phyloP scores from a whole-genome alignment of 2,329 filamentous ascomycete genomes.

The Madurella fahalii region DNA sequence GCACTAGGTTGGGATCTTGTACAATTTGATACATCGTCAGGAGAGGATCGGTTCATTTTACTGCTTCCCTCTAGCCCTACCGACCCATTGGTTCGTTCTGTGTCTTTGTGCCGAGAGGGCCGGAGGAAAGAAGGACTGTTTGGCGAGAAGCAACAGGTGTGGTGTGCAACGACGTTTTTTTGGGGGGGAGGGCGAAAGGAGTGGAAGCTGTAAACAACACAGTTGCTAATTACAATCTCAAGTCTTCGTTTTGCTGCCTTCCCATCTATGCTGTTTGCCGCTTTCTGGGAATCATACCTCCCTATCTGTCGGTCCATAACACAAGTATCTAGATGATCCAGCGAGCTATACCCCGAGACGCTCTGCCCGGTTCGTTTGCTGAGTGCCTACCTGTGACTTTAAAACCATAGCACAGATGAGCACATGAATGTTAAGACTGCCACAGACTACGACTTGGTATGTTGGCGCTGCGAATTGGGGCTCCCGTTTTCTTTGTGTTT shows the following conservation, averaged over 20 bases:
- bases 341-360: too few relatives aligned
- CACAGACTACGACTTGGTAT: too few relatives aligned
- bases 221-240: constrained; percentile 18
- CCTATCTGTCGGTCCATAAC: too few relatives aligned
- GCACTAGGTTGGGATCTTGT: constrained; percentile 34
- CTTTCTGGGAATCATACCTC: not conserved
- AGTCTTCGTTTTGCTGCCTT: constrained; percentile 9
- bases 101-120: constrained; percentile 13
- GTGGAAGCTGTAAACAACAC: constrained; percentile 13
- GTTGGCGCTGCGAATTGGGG: too few relatives aligned
- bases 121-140: not conserved
- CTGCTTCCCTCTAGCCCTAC: constrained; percentile 21
- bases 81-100: constrained; percentile 14
- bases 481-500: too few relatives aligned
- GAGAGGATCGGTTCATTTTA: constrained; percentile 24
- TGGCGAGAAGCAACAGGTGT: not conserved
- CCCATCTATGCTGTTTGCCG: not conserved
- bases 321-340: too few relatives aligned
- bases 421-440: too few relatives aligned
- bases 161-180: not conserved
- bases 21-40: constrained; percentile 33
- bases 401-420: too few relatives aligned
- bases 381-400: too few relatives aligned
- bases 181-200: constrained; percentile 4
- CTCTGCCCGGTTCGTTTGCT: too few relatives aligned